Evolutionary conservation across 495 filamentous ascomycete species (phyloP).

Genomic region (Aspergillus affinis): DNA sequence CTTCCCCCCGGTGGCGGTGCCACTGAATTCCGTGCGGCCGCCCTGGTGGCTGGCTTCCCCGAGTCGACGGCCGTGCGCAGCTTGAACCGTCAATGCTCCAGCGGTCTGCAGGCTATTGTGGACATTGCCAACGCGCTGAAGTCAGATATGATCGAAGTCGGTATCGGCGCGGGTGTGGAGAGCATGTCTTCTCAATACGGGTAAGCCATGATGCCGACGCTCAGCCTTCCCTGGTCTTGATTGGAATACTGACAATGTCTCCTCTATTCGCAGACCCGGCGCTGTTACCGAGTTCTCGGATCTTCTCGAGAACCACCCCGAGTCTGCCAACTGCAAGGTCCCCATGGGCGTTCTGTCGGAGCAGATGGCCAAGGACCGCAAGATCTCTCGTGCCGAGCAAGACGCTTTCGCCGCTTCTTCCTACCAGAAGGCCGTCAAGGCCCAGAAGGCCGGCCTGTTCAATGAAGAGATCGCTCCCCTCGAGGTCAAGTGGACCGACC

Average conservation of each 20-base stretch:
- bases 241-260: background rate
- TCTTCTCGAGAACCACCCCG: slow-evolving; percentile 77
- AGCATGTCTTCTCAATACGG: slow-evolving; percentile 94
- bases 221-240: background rate
- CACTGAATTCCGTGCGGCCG: slow-evolving; percentile 93
- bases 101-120: slow-evolving; percentile 83
- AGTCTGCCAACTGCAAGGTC: slow-evolving; percentile 94
- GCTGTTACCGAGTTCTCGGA: slow-evolving; percentile 95
- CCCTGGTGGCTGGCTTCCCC: slow-evolving; percentile 89
- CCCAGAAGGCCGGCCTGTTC: slow-evolving; percentile 87
- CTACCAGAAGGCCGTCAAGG: slow-evolving; percentile 84
- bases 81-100: slow-evolving; percentile 89
- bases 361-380: slow-evolving; percentile 85
- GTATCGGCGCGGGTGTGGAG: slow-evolving; percentile 96
- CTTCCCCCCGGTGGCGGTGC: slow-evolving; percentile 92
- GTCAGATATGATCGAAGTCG: slow-evolving; percentile 90
- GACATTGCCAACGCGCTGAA: slow-evolving; percentile 91
- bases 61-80: slow-evolving; percentile 76
- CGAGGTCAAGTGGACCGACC: slow-evolving; percentile 79
- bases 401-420: slow-evolving; percentile 87
- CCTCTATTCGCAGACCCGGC: slow-evolving; percentile 55
- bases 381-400: slow-evolving; percentile 69
- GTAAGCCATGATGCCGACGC: slow-evolving; percentile 41
- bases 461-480: slow-evolving; percentile 89
- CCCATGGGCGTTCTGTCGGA: slow-evolving; percentile 96